Evolutionary conservation across 2,329 filamentous ascomycete species (phyloP), one percentile per base, ranked within the genome.

Genomic region (Stagonosporopsis vannaccii): DNA sequence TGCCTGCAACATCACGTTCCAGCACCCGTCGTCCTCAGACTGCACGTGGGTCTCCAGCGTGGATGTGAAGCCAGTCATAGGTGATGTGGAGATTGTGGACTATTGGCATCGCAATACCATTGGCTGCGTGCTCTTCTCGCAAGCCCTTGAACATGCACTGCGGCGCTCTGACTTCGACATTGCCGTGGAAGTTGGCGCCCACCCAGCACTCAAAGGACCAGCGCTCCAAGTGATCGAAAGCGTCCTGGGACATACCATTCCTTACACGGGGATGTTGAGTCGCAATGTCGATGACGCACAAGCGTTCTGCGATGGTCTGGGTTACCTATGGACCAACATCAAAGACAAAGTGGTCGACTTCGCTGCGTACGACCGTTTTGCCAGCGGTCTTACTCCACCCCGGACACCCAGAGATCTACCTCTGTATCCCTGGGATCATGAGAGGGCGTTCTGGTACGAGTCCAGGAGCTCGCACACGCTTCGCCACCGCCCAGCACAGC

Each of bases 51-150:
- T 54, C 15, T 62, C 56, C 11, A 55, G 46, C 23, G 56, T 59
- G 15, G n/a, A 43, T 19, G 13, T 32, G 15, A 20, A 20, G 13
- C 13, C 22, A n/a, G 39, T 46, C n/a, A 42, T 30, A 13, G 41
- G 49, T 68, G 4, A 51, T 77, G 19, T 37, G 11, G 2, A 65
- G 3, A 54, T 5, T 40, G 8, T 4, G 43, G 26, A 32, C 0
- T 82, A 83, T 63, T 84, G 81, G 81, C 66, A 55, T 1, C 70
- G 78, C 25, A 84, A 83, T 59, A 77, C 83, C 76, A 12, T 36
- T 0, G 32, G 22, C 20, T 39, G 22, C 13, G 56, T 59, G 13
- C 17, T 77, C 0, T 83, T 84, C 57, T 67, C 69, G 4, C 72
- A 81, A 39, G 81, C 81, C 1, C 37, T 82, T 0, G 39, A 57